These are phyloP conservation scores for Endoconidiophora polonica DNA, from an alignment of 2,329 filamentous ascomycete genomes.

Conservation along the genomic window DNA sequence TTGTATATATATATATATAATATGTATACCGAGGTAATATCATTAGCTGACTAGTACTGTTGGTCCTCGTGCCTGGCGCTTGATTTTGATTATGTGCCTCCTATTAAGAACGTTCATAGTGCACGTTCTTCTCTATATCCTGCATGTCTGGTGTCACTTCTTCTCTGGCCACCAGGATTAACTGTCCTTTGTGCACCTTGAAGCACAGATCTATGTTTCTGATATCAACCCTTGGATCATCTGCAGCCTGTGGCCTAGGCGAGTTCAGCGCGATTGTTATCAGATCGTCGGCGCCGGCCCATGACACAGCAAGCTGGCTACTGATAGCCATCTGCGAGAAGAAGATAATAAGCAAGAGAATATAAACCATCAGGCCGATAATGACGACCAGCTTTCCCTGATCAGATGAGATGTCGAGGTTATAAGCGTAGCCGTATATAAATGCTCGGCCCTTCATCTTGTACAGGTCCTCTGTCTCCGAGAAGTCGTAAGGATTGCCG, in stretches of 20 bases:
- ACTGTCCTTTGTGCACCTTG: not conserved
- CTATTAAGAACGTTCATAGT: no score
- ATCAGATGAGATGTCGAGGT: not conserved
- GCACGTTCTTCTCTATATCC: no score
- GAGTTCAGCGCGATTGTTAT: slow-evolving; percentile 3
- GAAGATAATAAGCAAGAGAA: not conserved
- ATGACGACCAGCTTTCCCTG: not conserved
- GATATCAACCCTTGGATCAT: not conserved
- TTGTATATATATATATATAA: no score
- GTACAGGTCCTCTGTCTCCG: not conserved
- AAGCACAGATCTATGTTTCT: not conserved
- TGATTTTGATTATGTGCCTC: no score
- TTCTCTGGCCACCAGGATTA: slow-evolving; percentile 2
- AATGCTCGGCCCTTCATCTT: not conserved
- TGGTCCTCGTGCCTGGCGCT: no score
- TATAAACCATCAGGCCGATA: not conserved
- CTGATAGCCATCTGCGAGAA: not conserved
- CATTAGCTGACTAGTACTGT: no score
- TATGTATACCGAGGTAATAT: no score
- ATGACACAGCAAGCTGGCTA: slow-evolving; percentile 1
- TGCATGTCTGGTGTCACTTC: not conserved
- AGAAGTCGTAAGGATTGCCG: not conserved
- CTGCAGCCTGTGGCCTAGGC: not conserved
- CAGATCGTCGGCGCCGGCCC: slow-evolving; percentile 1
- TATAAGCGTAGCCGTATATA: slow-evolving; percentile 6